Evolutionary conservation across 2,329 filamentous ascomycete genomes (phyloP).

Genomic region (Neurospora sp.): DNA sequence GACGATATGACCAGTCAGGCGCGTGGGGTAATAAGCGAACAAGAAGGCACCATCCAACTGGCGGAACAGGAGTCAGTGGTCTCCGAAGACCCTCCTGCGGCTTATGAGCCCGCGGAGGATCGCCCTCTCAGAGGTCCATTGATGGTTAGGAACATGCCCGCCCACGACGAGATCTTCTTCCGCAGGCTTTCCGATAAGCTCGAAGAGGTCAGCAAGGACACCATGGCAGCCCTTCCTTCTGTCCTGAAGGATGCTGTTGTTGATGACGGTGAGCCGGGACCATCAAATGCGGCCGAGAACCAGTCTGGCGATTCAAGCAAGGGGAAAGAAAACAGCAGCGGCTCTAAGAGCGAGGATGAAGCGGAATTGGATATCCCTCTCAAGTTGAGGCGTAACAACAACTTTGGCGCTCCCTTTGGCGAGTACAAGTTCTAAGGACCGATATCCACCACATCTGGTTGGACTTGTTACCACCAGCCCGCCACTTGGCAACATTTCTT

Average conservation of each 20-base stretch:
- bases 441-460: neutral
- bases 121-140: conserved; percentile 40
- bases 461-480: neutral
- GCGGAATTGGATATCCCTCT: conserved; percentile 35
- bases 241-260: conserved; percentile 23
- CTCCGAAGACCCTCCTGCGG: conserved; percentile 13
- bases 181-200: conserved; percentile 41
- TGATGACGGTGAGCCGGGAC: conserved; percentile 1
- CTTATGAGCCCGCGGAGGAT: conserved; percentile 34
- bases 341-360: conserved; percentile 19
- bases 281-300: conserved; percentile 1
- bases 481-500: neutral
- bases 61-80: neutral
- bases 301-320: conserved; percentile 12
- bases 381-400: conserved; percentile 34
- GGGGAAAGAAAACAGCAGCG: conserved; percentile 14
- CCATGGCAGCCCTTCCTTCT: conserved; percentile 35
- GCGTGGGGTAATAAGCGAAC: neutral
- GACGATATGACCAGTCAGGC: conserved; percentile 10
- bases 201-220: conserved; percentile 36
- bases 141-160: conserved; percentile 45
- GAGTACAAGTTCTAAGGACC: conserved; percentile 11
- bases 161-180: conserved; percentile 46
- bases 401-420: conserved; percentile 39
- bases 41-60: neutral